These are phyloP conservation scores for Areca catechu DNA, from an alignment of 176 grass and related monocot species.

Conservation along the genomic window DNA sequence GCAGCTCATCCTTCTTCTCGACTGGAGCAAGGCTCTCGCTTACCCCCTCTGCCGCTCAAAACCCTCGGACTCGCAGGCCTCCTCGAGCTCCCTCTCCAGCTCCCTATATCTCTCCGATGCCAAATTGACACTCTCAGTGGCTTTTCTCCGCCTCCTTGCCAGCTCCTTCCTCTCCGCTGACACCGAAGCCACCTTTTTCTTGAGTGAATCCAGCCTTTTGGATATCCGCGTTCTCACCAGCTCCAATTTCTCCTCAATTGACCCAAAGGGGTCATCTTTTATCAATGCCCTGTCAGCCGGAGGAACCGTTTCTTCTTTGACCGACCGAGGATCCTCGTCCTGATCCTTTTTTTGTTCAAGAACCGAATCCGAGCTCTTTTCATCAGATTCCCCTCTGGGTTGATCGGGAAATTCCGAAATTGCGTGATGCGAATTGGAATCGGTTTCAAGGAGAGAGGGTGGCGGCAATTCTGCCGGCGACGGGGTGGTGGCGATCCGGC, in stretches of 20 bases:
- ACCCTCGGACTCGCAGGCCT: slow-evolving; percentile 76
- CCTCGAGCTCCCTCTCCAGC: slow-evolving; percentile 79
- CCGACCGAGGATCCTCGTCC: not conserved
- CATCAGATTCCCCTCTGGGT: slow-evolving; percentile 1
- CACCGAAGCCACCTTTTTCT: slow-evolving; percentile 34
- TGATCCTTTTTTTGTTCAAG: not conserved
- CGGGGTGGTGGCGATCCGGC: too few relatives aligned
- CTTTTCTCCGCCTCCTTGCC: slow-evolving; percentile 40
- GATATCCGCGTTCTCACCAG: slow-evolving; percentile 61
- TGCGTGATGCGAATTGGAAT: too few relatives aligned
- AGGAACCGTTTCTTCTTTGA: not conserved
- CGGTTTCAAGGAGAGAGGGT: too few relatives aligned
- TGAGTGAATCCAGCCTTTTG: slow-evolving; percentile 42
- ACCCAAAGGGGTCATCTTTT: not conserved
- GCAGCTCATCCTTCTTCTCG: slow-evolving; percentile 53
- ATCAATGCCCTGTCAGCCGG: not conserved
- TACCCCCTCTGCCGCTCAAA: slow-evolving; percentile 87
- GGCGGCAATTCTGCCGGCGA: too few relatives aligned
- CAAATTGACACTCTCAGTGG: slow-evolving; percentile 29
- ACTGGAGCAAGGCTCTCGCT: slow-evolving; percentile 41
- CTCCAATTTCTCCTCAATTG: slow-evolving; percentile 46
- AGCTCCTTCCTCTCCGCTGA: slow-evolving; percentile 62
- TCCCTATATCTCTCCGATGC: slow-evolving; percentile 48
- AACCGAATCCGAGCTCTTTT: not conserved
- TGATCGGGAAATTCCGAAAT: too few relatives aligned